These are phyloP conservation scores for Taphrina betulina DNA, from an alignment of 1,139 yeast species.

Conservation along the genomic window DNA sequence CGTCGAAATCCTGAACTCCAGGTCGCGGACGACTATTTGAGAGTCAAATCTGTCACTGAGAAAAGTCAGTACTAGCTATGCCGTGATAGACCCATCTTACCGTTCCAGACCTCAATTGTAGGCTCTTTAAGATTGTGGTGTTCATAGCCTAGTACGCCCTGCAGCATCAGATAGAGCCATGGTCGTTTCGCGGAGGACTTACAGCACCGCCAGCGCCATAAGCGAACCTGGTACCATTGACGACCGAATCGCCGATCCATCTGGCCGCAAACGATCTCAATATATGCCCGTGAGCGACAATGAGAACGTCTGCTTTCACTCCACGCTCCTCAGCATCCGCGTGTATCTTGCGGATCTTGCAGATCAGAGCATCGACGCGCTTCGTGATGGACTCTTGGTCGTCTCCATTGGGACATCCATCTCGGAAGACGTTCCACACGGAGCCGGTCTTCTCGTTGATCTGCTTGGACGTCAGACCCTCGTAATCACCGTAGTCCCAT, in stretches of 20 bases:
- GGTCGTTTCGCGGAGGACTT: slow-evolving; percentile 44
- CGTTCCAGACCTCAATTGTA: slow-evolving; percentile 31
- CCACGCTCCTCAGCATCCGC: slow-evolving; percentile 55
- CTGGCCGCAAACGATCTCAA: slow-evolving; percentile 84
- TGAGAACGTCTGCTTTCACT: slow-evolving; percentile 67
- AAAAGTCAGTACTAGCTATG: not conserved
- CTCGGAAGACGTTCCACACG: slow-evolving; percentile 84
- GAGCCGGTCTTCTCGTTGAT: slow-evolving; percentile 64
- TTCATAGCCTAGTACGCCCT: slow-evolving; percentile 79
- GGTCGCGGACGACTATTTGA: too few relatives aligned
- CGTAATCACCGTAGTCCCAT: slow-evolving; percentile 97
- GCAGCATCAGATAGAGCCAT: not conserved
- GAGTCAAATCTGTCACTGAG: slow-evolving; percentile 9
- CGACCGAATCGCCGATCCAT: slow-evolving; percentile 66
- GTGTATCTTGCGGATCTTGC: slow-evolving; percentile 57
- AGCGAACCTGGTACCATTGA: slow-evolving; percentile 71
- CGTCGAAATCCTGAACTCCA: too few relatives aligned
- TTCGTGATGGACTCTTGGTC: slow-evolving; percentile 59
- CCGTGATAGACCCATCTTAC: not conserved
- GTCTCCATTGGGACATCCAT: slow-evolving; percentile 94
- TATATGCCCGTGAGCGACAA: slow-evolving; percentile 92
- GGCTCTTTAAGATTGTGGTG: slow-evolving; percentile 73
- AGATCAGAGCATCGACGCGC: slow-evolving; percentile 69
- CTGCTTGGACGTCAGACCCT: slow-evolving; percentile 72
- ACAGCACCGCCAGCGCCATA: slow-evolving; percentile 88